phyloP scores from a whole-genome alignment of 768 basidiomycete species.

The Leucosporidium yakuticum region DNA sequence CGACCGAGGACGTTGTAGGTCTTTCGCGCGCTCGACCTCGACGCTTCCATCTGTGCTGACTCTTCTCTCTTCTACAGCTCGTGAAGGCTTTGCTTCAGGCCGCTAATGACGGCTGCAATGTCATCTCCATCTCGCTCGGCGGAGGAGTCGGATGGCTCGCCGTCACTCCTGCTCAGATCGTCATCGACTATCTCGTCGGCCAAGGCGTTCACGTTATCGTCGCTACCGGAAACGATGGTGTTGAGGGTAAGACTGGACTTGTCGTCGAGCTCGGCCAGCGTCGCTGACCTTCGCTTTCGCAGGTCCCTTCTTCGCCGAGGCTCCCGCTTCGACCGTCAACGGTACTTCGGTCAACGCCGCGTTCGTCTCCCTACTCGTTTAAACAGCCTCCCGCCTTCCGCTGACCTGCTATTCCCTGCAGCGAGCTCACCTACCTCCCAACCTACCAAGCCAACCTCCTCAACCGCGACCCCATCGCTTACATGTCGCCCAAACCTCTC shows the following conservation, averaged over 20 bases:
- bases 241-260: conserved; percentile 41
- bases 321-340: conserved; percentile 53
- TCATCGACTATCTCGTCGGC: conserved; percentile 56
- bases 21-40: not conserved
- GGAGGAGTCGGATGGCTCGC: conserved; percentile 62
- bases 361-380: not conserved
- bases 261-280: not conserved
- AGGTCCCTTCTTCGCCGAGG: conserved; percentile 57
- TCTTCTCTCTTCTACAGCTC: not conserved
- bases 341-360: conserved; percentile 48
- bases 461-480: conserved; percentile 11
- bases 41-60: no score
- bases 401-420: conserved; percentile 21
- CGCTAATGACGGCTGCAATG: conserved; percentile 54
- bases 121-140: conserved; percentile 62
- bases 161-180: conserved; percentile 49
- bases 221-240: conserved; percentile 57
- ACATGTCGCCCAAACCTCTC: conserved; percentile 14
- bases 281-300: not conserved
- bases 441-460: conserved; percentile 7
- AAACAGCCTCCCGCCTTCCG: not conserved
- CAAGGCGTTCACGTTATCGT: conserved; percentile 62
- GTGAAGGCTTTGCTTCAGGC: conserved; percentile 46
- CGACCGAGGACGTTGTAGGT: not conserved
- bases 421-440: conserved; percentile 14